phyloP scores from a whole-genome alignment of 2,329 filamentous ascomycete species.

The Phyllosticta paracitricarpa region DNA sequence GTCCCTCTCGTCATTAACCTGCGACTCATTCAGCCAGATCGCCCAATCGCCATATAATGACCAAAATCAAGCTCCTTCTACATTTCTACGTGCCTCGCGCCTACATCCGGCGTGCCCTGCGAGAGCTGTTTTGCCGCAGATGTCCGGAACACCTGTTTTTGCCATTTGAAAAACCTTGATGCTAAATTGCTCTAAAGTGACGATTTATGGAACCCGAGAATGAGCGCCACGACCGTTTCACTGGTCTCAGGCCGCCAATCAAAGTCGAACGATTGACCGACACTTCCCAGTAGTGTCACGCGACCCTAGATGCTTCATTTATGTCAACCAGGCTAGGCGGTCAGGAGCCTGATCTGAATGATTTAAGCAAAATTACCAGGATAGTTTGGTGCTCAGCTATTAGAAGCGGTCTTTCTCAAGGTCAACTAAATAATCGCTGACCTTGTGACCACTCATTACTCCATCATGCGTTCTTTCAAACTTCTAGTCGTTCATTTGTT shows the following conservation, averaged over 20 bases:
- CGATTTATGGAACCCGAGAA: neutral
- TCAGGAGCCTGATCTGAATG: neutral
- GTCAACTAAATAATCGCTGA: too few relatives aligned
- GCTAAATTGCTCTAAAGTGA: neutral
- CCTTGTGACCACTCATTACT: neutral
- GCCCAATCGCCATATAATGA: too few relatives aligned
- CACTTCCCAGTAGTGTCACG: neutral
- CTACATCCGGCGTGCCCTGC: too few relatives aligned
- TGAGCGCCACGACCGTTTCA: neutral
- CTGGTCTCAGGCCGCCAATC: neutral
- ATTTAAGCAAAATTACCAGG: neutral
- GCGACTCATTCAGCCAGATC: neutral
- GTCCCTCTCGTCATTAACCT: neutral
- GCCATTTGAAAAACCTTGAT: neutral
- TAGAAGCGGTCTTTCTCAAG: too few relatives aligned
- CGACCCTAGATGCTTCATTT: neutral
- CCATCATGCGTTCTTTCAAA: neutral
- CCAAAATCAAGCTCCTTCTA: too few relatives aligned
- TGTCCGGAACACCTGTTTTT: too few relatives aligned
- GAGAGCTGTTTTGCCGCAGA: too few relatives aligned
- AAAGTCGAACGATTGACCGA: neutral
- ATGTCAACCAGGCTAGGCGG: neutral
- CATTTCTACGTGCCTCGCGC: too few relatives aligned
- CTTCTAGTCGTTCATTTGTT: neutral
- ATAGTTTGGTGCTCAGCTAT: neutral